Base-by-base conservation (phyloP, 2,329 filamentous ascomycete genomes). In the Spiromastix sp. region DNA sequence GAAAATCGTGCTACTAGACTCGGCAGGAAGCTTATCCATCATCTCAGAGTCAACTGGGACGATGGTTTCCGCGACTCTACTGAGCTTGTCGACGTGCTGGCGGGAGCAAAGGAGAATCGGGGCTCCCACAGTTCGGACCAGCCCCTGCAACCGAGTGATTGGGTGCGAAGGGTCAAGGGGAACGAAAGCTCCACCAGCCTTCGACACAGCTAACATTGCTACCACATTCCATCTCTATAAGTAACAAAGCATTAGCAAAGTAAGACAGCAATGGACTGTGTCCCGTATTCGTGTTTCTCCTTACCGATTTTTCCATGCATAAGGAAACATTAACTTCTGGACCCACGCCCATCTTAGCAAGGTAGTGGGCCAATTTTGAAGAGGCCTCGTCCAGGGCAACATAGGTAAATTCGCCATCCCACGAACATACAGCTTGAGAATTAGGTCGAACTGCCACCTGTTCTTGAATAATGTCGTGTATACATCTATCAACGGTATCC, bases 261-360 rank as follows among this genome's bases (percentile, higher is more conserved):
- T n/a, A n/a, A n/a, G n/a, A n/a, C n/a, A n/a, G n/a, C n/a, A n/a
- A n/a, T n/a, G n/a, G n/a, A n/a, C n/a, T n/a, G n/a, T n/a, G n/a
- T n/a, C n/a, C n/a, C n/a, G n/a, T n/a, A n/a, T n/a, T n/a, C n/a
- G n/a, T n/a, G n/a, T n/a, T n/a, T n/a, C n/a, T n/a, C n/a, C n/a
- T n/a, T n/a, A 59, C 56, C 27, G 60, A 63, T 48, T 64, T 64
- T 31, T 63, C 55, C 31, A 64, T 64, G 39, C 57, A 61, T 10
- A 63, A 42, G 8, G 54, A 55, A 12, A 64, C 55, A 16, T 51
- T 46, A 15, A 47, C 43, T 37, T 60, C 54, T 2, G 63, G 50
- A 3, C 57, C 52, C 29, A 68, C 55, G 17, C 63, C 61, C 36
- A 59, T 55, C 18, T 35, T 21, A 18, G 38, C 30, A 8, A 49